Evolutionary conservation across 805 yeast genomes (phyloP).

Genomic region (Scheffersomyces stipitis): DNA sequence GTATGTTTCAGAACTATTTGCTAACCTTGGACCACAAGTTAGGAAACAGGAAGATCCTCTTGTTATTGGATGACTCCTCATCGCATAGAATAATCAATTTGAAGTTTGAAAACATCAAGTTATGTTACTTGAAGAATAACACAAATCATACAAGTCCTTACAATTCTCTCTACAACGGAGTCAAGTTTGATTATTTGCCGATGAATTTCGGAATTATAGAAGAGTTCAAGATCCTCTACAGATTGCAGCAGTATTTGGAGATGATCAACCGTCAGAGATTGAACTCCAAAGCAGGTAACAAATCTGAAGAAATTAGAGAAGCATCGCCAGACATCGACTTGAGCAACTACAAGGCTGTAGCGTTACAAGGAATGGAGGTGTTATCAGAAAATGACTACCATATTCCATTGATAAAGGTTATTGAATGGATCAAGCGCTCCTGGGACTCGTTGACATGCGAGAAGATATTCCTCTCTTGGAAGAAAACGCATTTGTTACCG

Average conservation of each 20-base stretch:
- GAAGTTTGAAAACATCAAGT: conserved; percentile 33
- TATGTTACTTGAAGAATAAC: conserved; percentile 39
- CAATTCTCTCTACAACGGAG: conserved; percentile 38
- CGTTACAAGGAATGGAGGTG: conserved; percentile 21
- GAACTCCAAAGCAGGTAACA: conserved; percentile 10
- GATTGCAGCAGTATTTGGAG: conserved; percentile 56
- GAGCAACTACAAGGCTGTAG: background rate
- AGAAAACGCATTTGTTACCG: conserved; percentile 32
- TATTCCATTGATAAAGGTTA: conserved; percentile 53
- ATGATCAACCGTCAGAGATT: conserved; percentile 37
- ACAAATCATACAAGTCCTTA: conserved; percentile 37
- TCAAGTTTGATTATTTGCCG: conserved; percentile 55
- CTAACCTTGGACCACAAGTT: conserved; percentile 59
- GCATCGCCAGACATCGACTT: background rate
- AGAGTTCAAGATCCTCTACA: conserved; percentile 58
- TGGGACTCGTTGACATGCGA: conserved; percentile 48
- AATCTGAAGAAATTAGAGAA: background rate
- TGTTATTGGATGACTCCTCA: conserved; percentile 60
- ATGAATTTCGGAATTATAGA: conserved; percentile 64
- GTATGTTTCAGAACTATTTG: conserved; percentile 62
- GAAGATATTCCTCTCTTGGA: conserved; percentile 35
- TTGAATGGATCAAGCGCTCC: conserved; percentile 56
- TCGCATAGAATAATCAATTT: conserved; percentile 55
- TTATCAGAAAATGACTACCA: conserved; percentile 42
- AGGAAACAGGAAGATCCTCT: conserved; percentile 51